Conservation (phyloP, 225 moss, liverwort and hornwort species). For the Sphagnum tenellum region DNA sequence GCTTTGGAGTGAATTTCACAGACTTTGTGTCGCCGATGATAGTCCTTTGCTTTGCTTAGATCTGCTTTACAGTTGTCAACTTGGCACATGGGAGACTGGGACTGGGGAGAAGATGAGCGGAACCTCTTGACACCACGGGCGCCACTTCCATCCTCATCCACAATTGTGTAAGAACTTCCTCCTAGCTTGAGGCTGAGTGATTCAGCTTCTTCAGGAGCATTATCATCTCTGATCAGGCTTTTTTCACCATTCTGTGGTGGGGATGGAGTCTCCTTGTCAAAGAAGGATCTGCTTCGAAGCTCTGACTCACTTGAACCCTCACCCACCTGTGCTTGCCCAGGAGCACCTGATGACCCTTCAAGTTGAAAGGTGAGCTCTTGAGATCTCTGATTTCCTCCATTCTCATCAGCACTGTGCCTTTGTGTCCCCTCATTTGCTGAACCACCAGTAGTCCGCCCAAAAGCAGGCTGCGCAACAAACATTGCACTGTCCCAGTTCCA, state of each 20-base stretch:
- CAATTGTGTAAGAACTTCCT: constrained; percentile 53
- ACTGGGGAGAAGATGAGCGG: constrained; percentile 84
- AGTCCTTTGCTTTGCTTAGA: constrained; percentile 78
- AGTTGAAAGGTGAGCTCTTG: constrained; percentile 14
- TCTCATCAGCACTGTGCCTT: constrained; percentile 13
- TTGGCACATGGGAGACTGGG: constrained; percentile 73
- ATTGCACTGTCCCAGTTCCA: constrained; percentile 71
- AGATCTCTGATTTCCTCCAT: constrained; percentile 17
- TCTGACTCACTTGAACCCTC: constrained; percentile 9
- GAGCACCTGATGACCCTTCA: constrained; percentile 29
- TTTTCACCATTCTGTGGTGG: constrained; percentile 25
- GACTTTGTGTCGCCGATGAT: constrained; percentile 91
- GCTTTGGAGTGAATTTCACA: constrained; percentile 92
- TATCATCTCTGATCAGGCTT: constrained; percentile 42
- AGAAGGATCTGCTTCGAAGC: constrained; percentile 19
- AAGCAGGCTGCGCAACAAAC: constrained; percentile 56
- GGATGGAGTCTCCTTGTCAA: constrained; percentile 29
- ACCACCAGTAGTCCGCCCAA: constrained; percentile 17
- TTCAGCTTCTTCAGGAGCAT: constrained; percentile 56
- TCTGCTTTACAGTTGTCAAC: constrained; percentile 88
- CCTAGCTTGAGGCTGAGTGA: constrained; percentile 79
- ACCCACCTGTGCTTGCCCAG: constrained; percentile 37
- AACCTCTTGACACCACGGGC: constrained; percentile 68
- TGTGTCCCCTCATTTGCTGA: constrained; percentile 18
- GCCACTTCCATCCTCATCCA: constrained; percentile 47